Conservation (phyloP, 2,329 filamentous ascomycete species). For the Cercospora sp. region DNA sequence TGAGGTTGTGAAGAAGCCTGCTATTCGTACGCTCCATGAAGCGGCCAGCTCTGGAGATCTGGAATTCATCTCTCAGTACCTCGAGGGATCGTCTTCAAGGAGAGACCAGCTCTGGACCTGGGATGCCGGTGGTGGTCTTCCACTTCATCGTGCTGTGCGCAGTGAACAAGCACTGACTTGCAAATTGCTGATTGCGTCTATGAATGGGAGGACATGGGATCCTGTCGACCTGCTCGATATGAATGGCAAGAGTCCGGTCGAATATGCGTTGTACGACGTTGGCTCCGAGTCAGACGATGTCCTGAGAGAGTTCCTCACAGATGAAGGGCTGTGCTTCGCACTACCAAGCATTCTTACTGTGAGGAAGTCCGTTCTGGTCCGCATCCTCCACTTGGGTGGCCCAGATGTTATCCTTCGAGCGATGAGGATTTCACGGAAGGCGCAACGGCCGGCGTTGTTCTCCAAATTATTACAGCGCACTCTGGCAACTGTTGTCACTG, state of each 20-base stretch:
- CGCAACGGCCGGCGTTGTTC: not conserved
- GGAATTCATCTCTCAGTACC: not conserved
- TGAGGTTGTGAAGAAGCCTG: constrained; percentile 4
- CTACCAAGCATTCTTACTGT: not conserved
- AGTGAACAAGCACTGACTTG: not conserved
- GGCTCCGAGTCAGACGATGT: not conserved
- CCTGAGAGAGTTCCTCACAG: not conserved
- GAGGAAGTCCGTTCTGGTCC: not conserved
- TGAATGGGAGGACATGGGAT: not conserved
- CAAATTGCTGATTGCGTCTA: not conserved
- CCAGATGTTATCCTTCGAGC: not conserved
- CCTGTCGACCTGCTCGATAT: not conserved
- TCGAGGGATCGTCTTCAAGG: not conserved
- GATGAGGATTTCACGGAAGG: not conserved
- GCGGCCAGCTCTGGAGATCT: not conserved
- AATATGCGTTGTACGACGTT: not conserved
- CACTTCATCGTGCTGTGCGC: constrained; percentile 1
- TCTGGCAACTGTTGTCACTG: not conserved
- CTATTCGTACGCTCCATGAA: not conserved
- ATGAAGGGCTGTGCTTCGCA: not conserved
- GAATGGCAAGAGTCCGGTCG: not conserved
- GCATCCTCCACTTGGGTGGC: not conserved
- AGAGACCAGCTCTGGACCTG: not conserved
- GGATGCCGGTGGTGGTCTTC: not conserved
- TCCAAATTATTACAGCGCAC: not conserved